Percentiles rank a stretch among this genome's conserved stretches.
phyloP scores from a whole-genome alignment of 1,284 basidiomycete species.

The Phellopilus nigrolimitatus region DNA sequence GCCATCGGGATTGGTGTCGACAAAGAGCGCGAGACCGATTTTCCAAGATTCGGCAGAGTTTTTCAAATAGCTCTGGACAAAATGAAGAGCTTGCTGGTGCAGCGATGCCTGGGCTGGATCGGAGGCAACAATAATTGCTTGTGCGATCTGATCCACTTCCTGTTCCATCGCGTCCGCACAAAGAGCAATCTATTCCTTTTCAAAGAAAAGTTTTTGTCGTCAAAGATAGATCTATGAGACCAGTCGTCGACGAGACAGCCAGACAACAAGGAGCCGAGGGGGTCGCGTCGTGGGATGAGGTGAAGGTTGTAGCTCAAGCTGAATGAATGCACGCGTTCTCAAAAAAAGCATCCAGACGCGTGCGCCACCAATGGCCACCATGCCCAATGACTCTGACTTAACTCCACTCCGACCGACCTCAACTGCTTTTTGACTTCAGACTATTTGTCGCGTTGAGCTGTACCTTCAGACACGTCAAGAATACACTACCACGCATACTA shows the following conservation, averaged over 20 bases:
- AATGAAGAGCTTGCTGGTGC: conserved; percentile 79
- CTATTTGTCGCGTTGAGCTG: too few relatives aligned
- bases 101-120: conserved; percentile 66
- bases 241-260: background rate
- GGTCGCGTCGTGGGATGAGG: conserved; percentile 9
- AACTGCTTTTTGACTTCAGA: too few relatives aligned
- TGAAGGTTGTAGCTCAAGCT: conserved; percentile 2
- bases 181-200: background rate
- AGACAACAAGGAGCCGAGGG: background rate
- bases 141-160: conserved; percentile 71
- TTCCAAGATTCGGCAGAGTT: conserved; percentile 76
- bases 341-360: conserved; percentile 6
- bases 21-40: conserved; percentile 70
- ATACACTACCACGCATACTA: too few relatives aligned
- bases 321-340: background rate
- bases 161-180: conserved; percentile 32
- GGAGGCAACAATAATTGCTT: conserved; percentile 80
- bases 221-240: background rate
- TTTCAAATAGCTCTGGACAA: conserved; percentile 55
- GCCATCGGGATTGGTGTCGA: conserved; percentile 54
- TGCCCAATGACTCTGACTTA: background rate
- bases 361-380: background rate
- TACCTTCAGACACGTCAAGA: too few relatives aligned
- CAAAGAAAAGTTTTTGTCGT: background rate
- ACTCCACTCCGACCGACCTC: background rate